A percentile compares a stretch with the other conserved stretches of the same genome.
Conservation (phyloP, 129 eudicot species). For the Gnaphalium uliginosum region DNA sequence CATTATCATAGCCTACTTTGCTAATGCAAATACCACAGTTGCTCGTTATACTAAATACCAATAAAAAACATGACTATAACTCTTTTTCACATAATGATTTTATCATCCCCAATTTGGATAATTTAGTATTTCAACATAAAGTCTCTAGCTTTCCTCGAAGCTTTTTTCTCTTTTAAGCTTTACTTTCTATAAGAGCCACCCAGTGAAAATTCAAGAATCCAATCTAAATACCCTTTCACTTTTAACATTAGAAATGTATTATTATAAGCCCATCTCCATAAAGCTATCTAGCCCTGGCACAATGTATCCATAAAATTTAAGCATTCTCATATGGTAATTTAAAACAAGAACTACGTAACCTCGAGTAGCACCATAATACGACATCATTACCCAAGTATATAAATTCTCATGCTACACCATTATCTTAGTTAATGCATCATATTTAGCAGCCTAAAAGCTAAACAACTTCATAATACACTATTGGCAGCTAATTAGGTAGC, state of each 20-base stretch:
- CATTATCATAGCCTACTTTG: background rate
- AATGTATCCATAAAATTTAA: background rate
- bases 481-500: slow-evolving; percentile 25
- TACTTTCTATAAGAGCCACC: background rate
- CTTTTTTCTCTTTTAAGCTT: background rate
- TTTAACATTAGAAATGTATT: background rate
- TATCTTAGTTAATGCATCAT: background rate
- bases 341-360: background rate
- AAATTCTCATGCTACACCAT: background rate
- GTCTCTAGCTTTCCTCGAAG: background rate
- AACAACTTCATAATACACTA: slow-evolving; percentile 17
- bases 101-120: background rate
- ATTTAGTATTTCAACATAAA: background rate
- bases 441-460: slow-evolving; percentile 5
- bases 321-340: background rate
- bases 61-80: background rate
- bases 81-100: background rate
- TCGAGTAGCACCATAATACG: background rate
- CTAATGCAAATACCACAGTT: background rate
- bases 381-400: background rate
- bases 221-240: background rate
- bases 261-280: background rate
- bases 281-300: background rate
- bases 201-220: background rate
- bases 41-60: background rate